These are phyloP conservation scores for Botrytis fabae DNA, from an alignment of 2,329 filamentous ascomycete species.

Conservation along the genomic window DNA sequence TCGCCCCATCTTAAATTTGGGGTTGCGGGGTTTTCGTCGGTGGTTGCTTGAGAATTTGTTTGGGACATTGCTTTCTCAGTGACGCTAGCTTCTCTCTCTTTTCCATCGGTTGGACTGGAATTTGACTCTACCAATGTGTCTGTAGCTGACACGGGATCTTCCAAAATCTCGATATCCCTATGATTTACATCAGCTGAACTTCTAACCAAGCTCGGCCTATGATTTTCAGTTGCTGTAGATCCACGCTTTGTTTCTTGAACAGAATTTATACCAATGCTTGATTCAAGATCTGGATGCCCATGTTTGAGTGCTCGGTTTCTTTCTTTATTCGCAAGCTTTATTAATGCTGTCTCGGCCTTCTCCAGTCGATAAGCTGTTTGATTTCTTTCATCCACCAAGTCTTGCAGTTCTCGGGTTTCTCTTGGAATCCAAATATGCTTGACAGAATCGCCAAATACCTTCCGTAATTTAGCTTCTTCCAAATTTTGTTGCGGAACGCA, in stretches of 20 bases:
- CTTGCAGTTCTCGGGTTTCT: conserved; percentile 58
- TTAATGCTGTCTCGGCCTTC: conserved; percentile 62
- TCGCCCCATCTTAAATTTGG: conserved; percentile 19
- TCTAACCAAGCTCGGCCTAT: background rate
- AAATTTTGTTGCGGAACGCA: conserved; percentile 63
- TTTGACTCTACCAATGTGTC: background rate
- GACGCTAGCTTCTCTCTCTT: conserved; percentile 21
- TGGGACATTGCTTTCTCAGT: conserved; percentile 15
- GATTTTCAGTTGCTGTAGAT: background rate
- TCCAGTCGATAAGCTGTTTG: conserved; percentile 62
- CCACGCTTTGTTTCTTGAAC: conserved; percentile 3
- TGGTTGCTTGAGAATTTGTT: background rate
- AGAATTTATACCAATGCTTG: conserved; percentile 21
- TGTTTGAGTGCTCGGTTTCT: conserved; percentile 56
- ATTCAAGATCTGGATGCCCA: conserved; percentile 43
- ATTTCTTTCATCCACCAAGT: conserved; percentile 60
- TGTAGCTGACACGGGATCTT: background rate
- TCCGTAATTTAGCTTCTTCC: conserved; percentile 56
- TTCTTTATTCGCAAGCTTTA: conserved; percentile 57
- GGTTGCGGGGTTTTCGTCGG: background rate
- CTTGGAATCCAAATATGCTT: conserved; percentile 65
- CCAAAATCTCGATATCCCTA: background rate
- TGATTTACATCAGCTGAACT: background rate
- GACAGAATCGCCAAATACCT: conserved; percentile 61
- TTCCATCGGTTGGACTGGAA: background rate